Evolutionary conservation across 179 eudicot genomes (phyloP).

Genomic region (Heliamphora pulchella): DNA sequence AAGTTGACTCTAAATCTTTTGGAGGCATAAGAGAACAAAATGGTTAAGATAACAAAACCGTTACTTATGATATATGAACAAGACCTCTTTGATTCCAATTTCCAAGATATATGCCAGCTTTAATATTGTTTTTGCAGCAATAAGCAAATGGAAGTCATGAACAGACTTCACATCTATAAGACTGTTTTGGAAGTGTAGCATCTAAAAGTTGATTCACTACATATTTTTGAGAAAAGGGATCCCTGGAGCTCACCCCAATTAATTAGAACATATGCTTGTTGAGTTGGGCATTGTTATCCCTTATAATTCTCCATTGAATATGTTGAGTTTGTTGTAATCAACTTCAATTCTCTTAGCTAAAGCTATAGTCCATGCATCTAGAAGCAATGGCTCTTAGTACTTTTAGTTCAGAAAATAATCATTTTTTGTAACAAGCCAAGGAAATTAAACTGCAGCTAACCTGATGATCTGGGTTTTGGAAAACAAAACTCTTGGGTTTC

Average conservation of each 20-base stretch:
- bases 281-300: not conserved
- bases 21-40: not conserved
- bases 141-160: not conserved
- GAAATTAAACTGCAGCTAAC: conserved; percentile 30
- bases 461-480: conserved; percentile 99
- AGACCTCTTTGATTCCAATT: not conserved
- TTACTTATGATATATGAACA: not conserved
- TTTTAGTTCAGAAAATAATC: not conserved
- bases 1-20: not conserved
- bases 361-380: not conserved
- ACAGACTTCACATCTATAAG: not conserved
- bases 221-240: not conserved
- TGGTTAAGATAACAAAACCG: not conserved
- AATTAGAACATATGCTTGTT: not conserved
- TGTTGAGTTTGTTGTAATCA: too few relatives aligned
- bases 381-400: not conserved
- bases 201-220: not conserved
- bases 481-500: conserved; percentile 88
- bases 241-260: not conserved
- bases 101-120: not conserved
- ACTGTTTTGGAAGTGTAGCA: not conserved
- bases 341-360: not conserved
- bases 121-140: not conserved
- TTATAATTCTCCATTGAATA: not conserved
- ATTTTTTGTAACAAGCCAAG: not conserved